phyloP scores from a whole-genome alignment of 1,139 yeast species.

The Arxiozyma heterogenica region DNA sequence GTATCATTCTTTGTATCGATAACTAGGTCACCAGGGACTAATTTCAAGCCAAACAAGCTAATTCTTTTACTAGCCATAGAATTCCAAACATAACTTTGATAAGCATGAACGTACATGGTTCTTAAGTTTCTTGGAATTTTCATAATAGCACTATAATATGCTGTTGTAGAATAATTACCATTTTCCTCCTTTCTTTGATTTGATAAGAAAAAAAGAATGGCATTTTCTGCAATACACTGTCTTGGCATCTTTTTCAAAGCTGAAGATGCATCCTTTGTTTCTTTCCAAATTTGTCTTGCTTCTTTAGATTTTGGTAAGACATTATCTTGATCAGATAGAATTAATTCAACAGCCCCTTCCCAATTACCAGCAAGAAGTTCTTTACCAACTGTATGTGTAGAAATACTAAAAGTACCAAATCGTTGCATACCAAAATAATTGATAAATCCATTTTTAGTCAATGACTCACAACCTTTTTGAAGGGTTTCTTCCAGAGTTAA shows the following conservation, averaged over 20 bases:
- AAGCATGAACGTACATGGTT: constrained; percentile 94
- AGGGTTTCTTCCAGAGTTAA: constrained; percentile 36
- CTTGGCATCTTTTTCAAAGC: constrained; percentile 76
- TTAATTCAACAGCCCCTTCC: constrained; percentile 68
- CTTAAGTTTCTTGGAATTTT: constrained; percentile 86
- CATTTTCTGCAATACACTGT: constrained; percentile 75
- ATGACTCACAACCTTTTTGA: constrained; percentile 45
- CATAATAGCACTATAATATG: constrained; percentile 74
- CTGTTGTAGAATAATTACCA: constrained; percentile 39
- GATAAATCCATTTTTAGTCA: constrained; percentile 66
- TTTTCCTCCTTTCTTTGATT: constrained; percentile 38
- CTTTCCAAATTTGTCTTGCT: constrained; percentile 75
- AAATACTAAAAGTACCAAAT: constrained; percentile 88
- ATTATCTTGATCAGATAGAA: constrained; percentile 75
- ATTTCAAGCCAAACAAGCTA: constrained; percentile 55
- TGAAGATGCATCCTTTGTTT: constrained; percentile 53
- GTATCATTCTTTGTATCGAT: constrained; percentile 32
- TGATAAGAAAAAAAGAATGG: constrained; percentile 54
- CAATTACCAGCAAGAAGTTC: constrained; percentile 63
- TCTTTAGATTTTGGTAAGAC: constrained; percentile 76
- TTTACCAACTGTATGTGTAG: constrained; percentile 81
- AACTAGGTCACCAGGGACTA: constrained; percentile 80
- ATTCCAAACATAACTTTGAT: constrained; percentile 95
- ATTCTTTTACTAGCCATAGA: constrained; percentile 71
- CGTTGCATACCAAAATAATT: constrained; percentile 97